phyloP scores from a whole-genome alignment of 2,329 filamentous ascomycete species.

The Penicillium freii region DNA sequence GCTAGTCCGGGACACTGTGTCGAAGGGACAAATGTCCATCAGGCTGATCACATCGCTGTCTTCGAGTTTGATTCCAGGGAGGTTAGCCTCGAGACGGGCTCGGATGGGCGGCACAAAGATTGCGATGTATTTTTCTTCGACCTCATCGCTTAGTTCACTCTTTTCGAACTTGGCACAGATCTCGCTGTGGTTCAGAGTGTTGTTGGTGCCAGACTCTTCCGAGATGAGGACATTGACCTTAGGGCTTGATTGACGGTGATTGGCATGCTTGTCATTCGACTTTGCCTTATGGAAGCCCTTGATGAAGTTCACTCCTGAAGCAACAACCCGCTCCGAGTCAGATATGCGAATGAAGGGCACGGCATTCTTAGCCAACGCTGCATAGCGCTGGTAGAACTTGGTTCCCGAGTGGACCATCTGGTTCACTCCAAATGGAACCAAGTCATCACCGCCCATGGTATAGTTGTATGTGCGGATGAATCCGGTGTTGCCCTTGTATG shows the following conservation, averaged over 20 bases:
- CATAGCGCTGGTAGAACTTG: slow-evolving; percentile 74
- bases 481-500: slow-evolving; percentile 61
- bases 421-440: slow-evolving; percentile 66
- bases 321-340: slow-evolving; percentile 67
- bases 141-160: slow-evolving; percentile 44
- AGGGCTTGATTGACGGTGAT: slow-evolving; percentile 49
- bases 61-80: slow-evolving; percentile 67
- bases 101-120: slow-evolving; percentile 67
- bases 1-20: slow-evolving; percentile 63
- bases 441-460: slow-evolving; percentile 65
- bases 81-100: slow-evolving; percentile 65
- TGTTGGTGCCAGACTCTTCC: slow-evolving; percentile 68
- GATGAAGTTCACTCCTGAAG: slow-evolving; percentile 73
- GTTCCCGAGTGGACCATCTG: slow-evolving; percentile 72
- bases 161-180: slow-evolving; percentile 69
- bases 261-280: slow-evolving; percentile 40
- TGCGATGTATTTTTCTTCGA: slow-evolving; percentile 58
- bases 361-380: slow-evolving; percentile 54
- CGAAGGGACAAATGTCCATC: slow-evolving; percentile 88
- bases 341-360: slow-evolving; percentile 72
- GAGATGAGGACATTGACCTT: slow-evolving; percentile 65
- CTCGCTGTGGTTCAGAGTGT: slow-evolving; percentile 70
- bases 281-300: slow-evolving; percentile 67
- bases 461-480: slow-evolving; percentile 75
- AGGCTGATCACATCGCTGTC: slow-evolving; percentile 63